Conservation (phyloP, 495 filamentous ascomycete species). For the Lasiosphaeria ovina region DNA sequence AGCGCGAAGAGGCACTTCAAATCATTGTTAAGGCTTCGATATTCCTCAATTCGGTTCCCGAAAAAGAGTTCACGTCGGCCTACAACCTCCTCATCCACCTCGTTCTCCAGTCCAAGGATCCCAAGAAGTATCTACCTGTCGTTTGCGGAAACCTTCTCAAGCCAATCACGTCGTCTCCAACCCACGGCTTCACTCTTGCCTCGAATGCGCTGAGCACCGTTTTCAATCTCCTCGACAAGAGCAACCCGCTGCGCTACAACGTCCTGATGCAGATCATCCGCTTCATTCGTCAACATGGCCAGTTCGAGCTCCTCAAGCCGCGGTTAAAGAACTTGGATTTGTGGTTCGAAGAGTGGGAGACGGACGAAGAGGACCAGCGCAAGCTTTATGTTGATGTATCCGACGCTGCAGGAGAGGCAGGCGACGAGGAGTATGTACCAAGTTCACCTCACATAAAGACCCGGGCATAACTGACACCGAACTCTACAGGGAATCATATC, state of each 20-base stretch:
- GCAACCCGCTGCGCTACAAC: constrained; percentile 78
- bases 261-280: constrained; percentile 81
- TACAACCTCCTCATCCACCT: constrained; percentile 97
- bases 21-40: constrained; percentile 75
- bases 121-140: constrained; percentile 77
- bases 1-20: constrained; percentile 84
- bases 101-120: constrained; percentile 75
- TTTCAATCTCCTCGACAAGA: constrained; percentile 85
- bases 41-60: constrained; percentile 74
- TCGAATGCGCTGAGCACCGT: constrained; percentile 87
- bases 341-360: constrained; percentile 83
- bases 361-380: constrained; percentile 75
- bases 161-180: constrained; percentile 79
- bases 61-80: constrained; percentile 91
- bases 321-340: constrained; percentile 73
- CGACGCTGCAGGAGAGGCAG: constrained; percentile 71
- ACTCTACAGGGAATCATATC: constrained; percentile 61
- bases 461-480: constrained; percentile 9
- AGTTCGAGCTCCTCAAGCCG: constrained; percentile 76
- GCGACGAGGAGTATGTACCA: constrained; percentile 64
- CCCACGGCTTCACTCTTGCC: constrained; percentile 78
- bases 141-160: constrained; percentile 85
- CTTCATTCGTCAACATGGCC: constrained; percentile 67
- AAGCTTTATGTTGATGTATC: constrained; percentile 76
- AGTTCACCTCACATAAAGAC: not conserved